Percentiles rank a stretch among this genome's conserved stretches.
Evolutionary conservation across 164 flowering plant genomes (phyloP).

Genomic region (Malania oleifera): DNA sequence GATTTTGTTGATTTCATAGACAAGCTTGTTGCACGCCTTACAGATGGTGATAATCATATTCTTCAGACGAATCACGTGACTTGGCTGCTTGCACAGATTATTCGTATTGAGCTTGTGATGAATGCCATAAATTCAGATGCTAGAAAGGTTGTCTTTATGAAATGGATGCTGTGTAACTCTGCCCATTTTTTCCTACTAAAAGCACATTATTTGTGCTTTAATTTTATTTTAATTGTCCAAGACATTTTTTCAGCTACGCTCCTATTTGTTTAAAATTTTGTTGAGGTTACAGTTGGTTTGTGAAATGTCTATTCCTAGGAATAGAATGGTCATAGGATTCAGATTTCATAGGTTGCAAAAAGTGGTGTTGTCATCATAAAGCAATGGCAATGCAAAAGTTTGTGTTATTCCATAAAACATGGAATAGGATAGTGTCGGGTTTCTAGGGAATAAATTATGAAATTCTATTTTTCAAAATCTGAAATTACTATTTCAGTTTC

Average conservation of each 20-base stretch:
- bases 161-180: neutral
- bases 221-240: slow-evolving; percentile 1
- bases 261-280: too few relatives aligned
- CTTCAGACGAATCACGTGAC: slow-evolving; percentile 93
- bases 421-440: too few relatives aligned
- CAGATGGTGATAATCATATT: slow-evolving; percentile 57
- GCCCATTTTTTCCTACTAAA: neutral
- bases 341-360: too few relatives aligned
- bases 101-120: slow-evolving; percentile 86
- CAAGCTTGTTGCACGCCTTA: slow-evolving; percentile 67
- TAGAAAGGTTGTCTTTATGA: slow-evolving; percentile 65
- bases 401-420: too few relatives aligned
- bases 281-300: too few relatives aligned
- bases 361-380: too few relatives aligned
- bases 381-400: too few relatives aligned
- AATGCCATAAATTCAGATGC: slow-evolving; percentile 77
- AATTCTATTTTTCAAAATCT: too few relatives aligned
- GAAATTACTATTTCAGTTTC: too few relatives aligned
- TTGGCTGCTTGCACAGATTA: slow-evolving; percentile 87
- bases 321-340: too few relatives aligned
- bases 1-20: slow-evolving; percentile 98
- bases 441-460: too few relatives aligned
- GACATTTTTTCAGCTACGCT: neutral
- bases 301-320: too few relatives aligned
- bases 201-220: neutral